Base-by-base conservation (phyloP, 176 grass and related monocot species). In the Lolium multiflorum region DNA sequence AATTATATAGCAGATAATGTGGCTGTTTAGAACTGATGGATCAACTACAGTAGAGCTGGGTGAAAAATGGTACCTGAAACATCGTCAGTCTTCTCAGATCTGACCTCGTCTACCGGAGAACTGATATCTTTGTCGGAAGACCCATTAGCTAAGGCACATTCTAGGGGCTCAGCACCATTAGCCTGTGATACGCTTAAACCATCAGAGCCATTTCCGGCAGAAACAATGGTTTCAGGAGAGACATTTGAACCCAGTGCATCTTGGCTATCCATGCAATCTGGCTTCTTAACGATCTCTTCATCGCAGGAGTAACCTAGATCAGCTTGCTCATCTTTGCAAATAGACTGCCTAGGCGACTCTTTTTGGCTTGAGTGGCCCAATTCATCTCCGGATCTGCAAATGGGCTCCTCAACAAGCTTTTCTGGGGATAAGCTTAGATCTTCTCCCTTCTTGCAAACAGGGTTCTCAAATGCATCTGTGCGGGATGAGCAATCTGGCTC, bases 161-260 rank as follows among this genome's bases (percentile, higher is more conserved):
- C 84, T 67, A 50, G 72, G 90, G 87, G 78, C 26, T 96, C 87
- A 26, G 21, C 44, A 26, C 31, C 63, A 85, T 91, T 76, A 85
- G 74, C 87, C 38, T 88, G 87, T 41, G 88, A 87, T 58, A 86
- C 83, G 82, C 85, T 99, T 72, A 96, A 89, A 17, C 81, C 82
- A 88, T 93, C 88, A 89, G 79, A 87, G 58, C 76, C 89, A 58
- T 92, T 87, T 54, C 91, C 89, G 13, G 76, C 62, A 69, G 92
- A 96, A 85, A 74, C 92, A 87, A 89, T 66, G 41, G 90, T 96
- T 58, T 90, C 87, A 84, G 94, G 92, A 69, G 94, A 97, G 26
- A 93, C 86, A 76, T 99, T 94, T 87, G 97, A 97, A 86, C 84
- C 94, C 79, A 93, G 79, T 11, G 87, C 68, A 28, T 96, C 90